Conservation (phyloP, 2,329 filamentous ascomycete species). For the Blastomyces silverae region DNA sequence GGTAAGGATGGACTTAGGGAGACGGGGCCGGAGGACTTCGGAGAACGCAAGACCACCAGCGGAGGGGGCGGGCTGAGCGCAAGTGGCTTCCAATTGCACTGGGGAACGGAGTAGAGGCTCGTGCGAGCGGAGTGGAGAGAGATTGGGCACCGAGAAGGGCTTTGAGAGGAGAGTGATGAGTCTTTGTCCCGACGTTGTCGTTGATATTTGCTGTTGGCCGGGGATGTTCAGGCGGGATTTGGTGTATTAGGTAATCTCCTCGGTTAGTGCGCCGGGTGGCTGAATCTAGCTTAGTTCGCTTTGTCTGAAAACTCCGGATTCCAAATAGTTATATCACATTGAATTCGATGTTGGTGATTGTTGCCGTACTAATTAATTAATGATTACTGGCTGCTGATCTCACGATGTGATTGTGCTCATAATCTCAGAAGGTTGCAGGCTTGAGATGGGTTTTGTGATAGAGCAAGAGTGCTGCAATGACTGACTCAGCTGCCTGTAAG, state of each 20-base stretch:
- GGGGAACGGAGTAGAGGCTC: conserved; percentile 19
- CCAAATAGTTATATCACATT: no score
- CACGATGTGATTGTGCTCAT: neutral
- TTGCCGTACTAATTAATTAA: no score
- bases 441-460: no score
- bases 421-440: no score
- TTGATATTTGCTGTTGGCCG: neutral
- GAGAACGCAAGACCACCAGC: neutral
- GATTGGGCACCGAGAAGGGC: neutral
- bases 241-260: conserved; percentile 9
- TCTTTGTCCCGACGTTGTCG: neutral
- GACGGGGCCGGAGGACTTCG: conserved; percentile 24
- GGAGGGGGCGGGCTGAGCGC: conserved; percentile 4
- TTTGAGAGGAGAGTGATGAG: neutral
- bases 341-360: no score
- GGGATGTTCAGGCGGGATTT: neutral
- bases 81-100: conserved; percentile 33
- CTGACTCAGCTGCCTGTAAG: no score
- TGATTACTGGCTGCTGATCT: no score
- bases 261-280: conserved; percentile 1
- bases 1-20: conserved; percentile 27
- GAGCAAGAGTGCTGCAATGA: no score
- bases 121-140: conserved; percentile 12
- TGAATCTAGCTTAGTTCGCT: no score
- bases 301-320: no score